phyloP scores from a whole-genome alignment of 2,329 filamentous ascomycete genomes.

The Lachnellula subtilissima region DNA sequence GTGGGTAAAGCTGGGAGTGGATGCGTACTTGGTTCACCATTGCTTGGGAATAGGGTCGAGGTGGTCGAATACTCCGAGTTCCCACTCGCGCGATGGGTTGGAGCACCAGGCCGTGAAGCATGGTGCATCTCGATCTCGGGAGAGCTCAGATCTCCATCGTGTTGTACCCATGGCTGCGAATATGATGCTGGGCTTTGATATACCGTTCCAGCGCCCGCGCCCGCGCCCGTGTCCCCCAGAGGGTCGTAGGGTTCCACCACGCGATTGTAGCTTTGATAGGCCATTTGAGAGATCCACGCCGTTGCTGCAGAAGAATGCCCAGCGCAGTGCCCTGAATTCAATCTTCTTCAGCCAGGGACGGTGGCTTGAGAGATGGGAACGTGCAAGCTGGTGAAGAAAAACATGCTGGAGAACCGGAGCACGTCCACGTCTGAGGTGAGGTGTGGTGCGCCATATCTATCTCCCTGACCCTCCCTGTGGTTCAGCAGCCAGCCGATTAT shows the following conservation, averaged over 20 bases:
- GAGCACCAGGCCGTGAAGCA: not conserved
- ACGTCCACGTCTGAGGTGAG: not conserved
- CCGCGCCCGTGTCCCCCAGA: slow-evolving; percentile 6
- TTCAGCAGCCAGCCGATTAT: not conserved
- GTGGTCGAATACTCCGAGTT: slow-evolving; percentile 10
- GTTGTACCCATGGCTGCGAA: slow-evolving; percentile 8
- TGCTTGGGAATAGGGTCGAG: slow-evolving; percentile 10
- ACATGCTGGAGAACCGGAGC: not conserved
- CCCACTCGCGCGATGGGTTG: slow-evolving; percentile 3
- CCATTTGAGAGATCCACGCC: not conserved
- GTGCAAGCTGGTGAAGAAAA: not conserved
- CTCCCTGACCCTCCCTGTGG: slow-evolving; percentile 20
- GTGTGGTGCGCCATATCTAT: not conserved
- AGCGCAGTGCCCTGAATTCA: not conserved
- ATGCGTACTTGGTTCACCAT: not conserved
- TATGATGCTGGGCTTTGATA: slow-evolving; percentile 13
- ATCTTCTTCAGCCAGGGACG: not conserved
- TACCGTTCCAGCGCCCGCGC: slow-evolving; percentile 1
- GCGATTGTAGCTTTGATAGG: slow-evolving; percentile 10
- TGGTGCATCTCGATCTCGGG: slow-evolving; percentile 15
- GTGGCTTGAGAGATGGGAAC: not conserved
- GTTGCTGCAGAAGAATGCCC: slow-evolving; percentile 1
- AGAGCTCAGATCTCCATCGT: slow-evolving; percentile 16
- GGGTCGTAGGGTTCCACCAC: slow-evolving; percentile 15
- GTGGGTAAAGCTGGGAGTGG: not conserved